These are phyloP conservation scores for Xylaria flabelliformis DNA, from an alignment of 495 filamentous ascomycete genomes.

Conservation along the genomic window DNA sequence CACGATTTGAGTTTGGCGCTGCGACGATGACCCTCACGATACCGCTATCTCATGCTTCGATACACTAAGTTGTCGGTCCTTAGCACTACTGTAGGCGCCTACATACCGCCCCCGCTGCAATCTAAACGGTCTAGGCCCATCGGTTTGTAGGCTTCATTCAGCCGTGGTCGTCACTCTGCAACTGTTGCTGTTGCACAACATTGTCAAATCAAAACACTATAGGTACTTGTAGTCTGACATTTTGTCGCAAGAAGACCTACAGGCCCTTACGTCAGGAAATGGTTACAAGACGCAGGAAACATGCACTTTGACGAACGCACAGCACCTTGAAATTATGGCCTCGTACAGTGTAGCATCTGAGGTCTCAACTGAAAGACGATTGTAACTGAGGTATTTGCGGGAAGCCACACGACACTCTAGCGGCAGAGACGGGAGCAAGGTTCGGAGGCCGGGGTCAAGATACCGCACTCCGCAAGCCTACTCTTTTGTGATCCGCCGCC, in stretches of 20 bases:
- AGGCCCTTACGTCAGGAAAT: not conserved
- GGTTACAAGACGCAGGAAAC: not conserved
- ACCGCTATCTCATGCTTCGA: conserved; percentile 1
- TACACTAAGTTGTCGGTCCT: not conserved
- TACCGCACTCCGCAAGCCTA: not conserved
- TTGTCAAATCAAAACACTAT: not conserved
- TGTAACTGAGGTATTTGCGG: conserved; percentile 32
- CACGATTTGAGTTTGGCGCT: conserved; percentile 24
- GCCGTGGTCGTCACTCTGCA: conserved; percentile 5
- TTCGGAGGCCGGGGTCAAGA: conserved; percentile 13
- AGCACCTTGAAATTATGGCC: not conserved
- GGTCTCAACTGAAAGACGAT: conserved; percentile 18
- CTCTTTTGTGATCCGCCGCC: conserved; percentile 18
- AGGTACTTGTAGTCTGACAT: not conserved
- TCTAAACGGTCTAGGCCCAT: conserved; percentile 12
- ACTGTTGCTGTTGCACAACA: conserved; percentile 8
- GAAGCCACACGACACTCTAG: conserved; percentile 12
- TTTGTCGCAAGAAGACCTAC: not conserved
- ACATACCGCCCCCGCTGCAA: not conserved
- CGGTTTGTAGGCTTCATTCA: not conserved
- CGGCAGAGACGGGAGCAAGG: conserved; percentile 20
- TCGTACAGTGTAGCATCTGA: conserved; percentile 25
- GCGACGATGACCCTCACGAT: conserved; percentile 30
- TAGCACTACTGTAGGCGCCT: not conserved
- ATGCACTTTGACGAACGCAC: conserved; percentile 9